phyloP scores from a whole-genome alignment of 129 eudicot genomes.

The Gnaphalium uliginosum region DNA sequence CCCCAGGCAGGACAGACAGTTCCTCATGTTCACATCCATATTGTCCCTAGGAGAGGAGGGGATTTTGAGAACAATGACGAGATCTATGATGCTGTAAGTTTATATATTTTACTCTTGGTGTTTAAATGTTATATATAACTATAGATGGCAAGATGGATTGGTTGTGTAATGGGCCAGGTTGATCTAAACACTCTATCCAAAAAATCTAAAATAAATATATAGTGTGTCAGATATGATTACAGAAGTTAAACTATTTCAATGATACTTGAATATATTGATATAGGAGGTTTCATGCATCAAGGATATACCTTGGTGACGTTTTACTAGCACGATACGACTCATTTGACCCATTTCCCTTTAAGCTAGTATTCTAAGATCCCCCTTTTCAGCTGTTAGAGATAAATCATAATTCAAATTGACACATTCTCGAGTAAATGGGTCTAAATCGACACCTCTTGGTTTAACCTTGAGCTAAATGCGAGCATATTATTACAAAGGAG shows the following conservation, averaged over 20 bases:
- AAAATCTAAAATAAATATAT: background rate
- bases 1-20: slow-evolving; percentile 95
- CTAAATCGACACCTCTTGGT: background rate
- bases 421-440: background rate
- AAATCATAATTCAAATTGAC: background rate
- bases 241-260: background rate
- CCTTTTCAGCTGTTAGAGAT: background rate
- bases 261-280: background rate
- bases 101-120: background rate
- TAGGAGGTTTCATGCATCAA: background rate
- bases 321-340: background rate
- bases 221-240: background rate
- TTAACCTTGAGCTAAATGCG: background rate
- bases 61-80: slow-evolving; percentile 93
- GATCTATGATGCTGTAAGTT: slow-evolving; percentile 92
- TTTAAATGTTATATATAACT: background rate
- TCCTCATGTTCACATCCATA: slow-evolving; percentile 93
- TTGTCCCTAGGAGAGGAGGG: slow-evolving; percentile 76
- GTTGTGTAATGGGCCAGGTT: background rate
- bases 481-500: background rate
- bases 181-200: background rate
- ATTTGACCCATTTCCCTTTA: background rate
- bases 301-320: background rate
- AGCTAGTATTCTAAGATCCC: background rate
- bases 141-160: background rate